Percentiles rank a stretch among this genome's conserved stretches.
phyloP scores from a whole-genome alignment of 2,329 filamentous ascomycete genomes.

The Colletotrichum lini region DNA sequence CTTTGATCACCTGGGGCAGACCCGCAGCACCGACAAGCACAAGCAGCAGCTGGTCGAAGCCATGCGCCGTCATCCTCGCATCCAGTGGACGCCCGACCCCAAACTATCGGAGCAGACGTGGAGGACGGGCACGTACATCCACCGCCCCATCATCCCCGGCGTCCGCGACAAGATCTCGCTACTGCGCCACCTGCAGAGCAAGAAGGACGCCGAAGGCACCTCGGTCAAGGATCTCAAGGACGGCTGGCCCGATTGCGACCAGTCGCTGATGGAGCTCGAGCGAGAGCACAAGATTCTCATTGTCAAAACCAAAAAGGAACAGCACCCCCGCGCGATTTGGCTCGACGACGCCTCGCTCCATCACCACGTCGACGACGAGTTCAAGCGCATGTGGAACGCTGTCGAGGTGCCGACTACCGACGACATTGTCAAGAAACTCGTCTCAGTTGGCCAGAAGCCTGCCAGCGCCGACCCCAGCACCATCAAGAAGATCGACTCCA shows the following conservation, averaged over 20 bases:
- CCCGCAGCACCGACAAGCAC: slow-evolving; percentile 71
- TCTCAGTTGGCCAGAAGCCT: slow-evolving; percentile 84
- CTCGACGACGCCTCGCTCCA: slow-evolving; percentile 85
- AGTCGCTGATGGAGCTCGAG: slow-evolving; percentile 84
- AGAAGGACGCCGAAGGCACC: slow-evolving; percentile 85
- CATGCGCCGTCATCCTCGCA: slow-evolving; percentile 74
- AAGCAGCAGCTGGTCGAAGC: slow-evolving; percentile 77
- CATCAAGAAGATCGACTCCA: slow-evolving; percentile 69
- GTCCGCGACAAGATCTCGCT: slow-evolving; percentile 85
- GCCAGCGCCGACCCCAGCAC: slow-evolving; percentile 82
- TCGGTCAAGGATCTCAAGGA: slow-evolving; percentile 94
- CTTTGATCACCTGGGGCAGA: slow-evolving; percentile 83
- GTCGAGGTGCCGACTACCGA: slow-evolving; percentile 82
- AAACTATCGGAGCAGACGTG: slow-evolving; percentile 77
- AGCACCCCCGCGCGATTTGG: slow-evolving; percentile 89
- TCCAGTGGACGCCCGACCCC: slow-evolving; percentile 69
- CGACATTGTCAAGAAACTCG: slow-evolving; percentile 82
- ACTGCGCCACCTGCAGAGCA: slow-evolving; percentile 84
- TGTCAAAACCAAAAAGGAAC: slow-evolving; percentile 92
- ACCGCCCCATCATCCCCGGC: slow-evolving; percentile 84
- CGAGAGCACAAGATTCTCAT: slow-evolving; percentile 84
- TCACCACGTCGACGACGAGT: slow-evolving; percentile 84
- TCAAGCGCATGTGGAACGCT: slow-evolving; percentile 86
- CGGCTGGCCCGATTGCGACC: slow-evolving; percentile 90
- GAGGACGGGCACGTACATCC: slow-evolving; percentile 81